Conservation (phyloP, 345 rosid genomes). For the Adansonia digitata region DNA sequence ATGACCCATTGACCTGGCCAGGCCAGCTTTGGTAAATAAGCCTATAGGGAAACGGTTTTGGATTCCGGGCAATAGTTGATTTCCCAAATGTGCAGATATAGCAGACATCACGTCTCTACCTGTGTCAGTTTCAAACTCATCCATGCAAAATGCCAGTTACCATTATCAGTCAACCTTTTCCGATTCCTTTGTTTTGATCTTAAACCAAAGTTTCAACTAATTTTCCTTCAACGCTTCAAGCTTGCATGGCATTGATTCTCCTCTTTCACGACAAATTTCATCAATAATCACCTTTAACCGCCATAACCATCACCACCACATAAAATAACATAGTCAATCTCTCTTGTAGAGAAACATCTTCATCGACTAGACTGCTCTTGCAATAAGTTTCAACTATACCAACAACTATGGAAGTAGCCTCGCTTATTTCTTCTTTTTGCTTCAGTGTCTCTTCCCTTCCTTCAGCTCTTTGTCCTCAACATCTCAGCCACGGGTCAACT, state of each 20-base stretch:
- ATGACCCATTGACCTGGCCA: no score
- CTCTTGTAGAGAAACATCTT: no score
- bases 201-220: background rate
- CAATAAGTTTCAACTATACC: background rate
- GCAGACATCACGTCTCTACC: no score
- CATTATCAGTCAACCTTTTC: background rate
- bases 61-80: no score
- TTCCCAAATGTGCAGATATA: conserved; percentile 16
- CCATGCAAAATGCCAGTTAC: background rate
- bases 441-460: conserved; percentile 17
- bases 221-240: background rate
- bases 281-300: background rate
- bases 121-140: conserved; percentile 24
- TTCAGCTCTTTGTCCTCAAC: conserved; percentile 16
- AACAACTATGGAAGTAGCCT: conserved; percentile 32
- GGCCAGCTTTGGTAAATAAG: no score
- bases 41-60: no score
- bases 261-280: background rate
- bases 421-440: conserved; percentile 11
- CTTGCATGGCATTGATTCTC: conserved; percentile 30
- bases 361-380: background rate
- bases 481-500: conserved; percentile 21
- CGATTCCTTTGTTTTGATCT: conserved; percentile 12
- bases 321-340: background rate
- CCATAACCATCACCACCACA: background rate